Percentiles rank a stretch among this genome's conserved stretches.
Conservation (phyloP, 2,329 filamentous ascomycete genomes). For the Aspergillus fructus region DNA sequence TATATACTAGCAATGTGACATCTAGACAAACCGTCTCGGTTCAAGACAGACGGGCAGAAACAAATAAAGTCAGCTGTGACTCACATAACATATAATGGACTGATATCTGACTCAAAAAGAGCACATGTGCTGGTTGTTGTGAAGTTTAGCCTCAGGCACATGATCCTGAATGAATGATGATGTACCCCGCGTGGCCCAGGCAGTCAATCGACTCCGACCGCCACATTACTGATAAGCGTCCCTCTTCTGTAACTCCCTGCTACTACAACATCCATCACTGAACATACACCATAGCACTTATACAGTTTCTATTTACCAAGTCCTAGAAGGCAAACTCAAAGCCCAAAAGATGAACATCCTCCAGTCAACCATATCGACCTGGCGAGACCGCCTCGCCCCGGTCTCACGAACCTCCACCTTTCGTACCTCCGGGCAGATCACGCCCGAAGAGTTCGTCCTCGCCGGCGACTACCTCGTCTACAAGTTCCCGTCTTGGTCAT, state of each 20-base stretch:
- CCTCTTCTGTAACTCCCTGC: neutral
- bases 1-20: neutral
- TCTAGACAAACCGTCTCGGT: neutral
- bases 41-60: neutral
- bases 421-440: slow-evolving; percentile 90
- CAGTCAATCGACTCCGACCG: slow-evolving; percentile 10
- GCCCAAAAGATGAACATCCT: slow-evolving; percentile 69
- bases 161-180: slow-evolving; percentile 12
- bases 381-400: slow-evolving; percentile 88
- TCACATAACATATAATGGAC: neutral
- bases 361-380: slow-evolving; percentile 86
- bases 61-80: neutral
- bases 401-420: slow-evolving; percentile 91
- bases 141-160: slow-evolving; percentile 17
- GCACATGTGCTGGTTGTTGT: slow-evolving; percentile 7
- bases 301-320: neutral
- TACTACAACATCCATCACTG: neutral
- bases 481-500: slow-evolving; percentile 98
- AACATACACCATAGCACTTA: neutral
- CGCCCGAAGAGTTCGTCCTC: slow-evolving; percentile 91
- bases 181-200: slow-evolving; percentile 19
- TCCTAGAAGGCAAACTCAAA: neutral
- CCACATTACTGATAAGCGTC: slow-evolving; percentile 18
- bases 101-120: neutral
- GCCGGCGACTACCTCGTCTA: slow-evolving; percentile 97